Base-by-base conservation (phyloP, 2,329 filamentous ascomycete species). In the Nectriaceae sp. region DNA sequence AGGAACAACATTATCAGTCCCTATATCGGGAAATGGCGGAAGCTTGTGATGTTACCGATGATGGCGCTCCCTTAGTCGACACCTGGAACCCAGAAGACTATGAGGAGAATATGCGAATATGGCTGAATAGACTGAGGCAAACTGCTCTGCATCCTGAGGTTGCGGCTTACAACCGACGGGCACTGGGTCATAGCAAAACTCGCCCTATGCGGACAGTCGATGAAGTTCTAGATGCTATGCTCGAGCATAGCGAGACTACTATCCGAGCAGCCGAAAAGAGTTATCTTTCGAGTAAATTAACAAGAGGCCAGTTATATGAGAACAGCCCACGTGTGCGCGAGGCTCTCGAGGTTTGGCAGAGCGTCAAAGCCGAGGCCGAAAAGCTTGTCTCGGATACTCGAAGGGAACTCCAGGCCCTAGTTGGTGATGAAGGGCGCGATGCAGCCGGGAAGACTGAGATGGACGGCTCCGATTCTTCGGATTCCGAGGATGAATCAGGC, bases 141-240 rank as follows among this genome's bases (percentile, higher is more conserved):
- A 90, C 86, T 1, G 91, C 90, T 48, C 75, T 97, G 15, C 91
- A 97, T 68, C 90, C 93, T 0, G 87, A 96, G 64, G 82, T 96
- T 36, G 88, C 88, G 16, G 78, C 78, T 10, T 80, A 80, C 24
- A 88, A 87, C 56, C 77, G 86, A 13, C 80, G 79, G 52, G 79
- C 81, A 0, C 69, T 89, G 5, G 86, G 86, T 2, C 77, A 80
- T 38, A 81, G 75, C 37, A 82, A 77, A 41, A 77, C 76, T 44
- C 84, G 82, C 0, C 86, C 89, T 0, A 76, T 97, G 55, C 80
- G 89, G 11, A 95, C 92, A 1, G 87, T 96, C 2, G 82, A 85
- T 16, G 89, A 97, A 67, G 93, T 97, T 1, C 75, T 99, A 11
- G 86, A 90, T 55, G 84, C 87, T 4, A 97, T 99, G 93, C 87